Evolutionary conservation across 495 filamentous ascomycete species (phyloP), one percentile per base, ranked within the genome.

Genomic region (Pseudevernia furfuracea): DNA sequence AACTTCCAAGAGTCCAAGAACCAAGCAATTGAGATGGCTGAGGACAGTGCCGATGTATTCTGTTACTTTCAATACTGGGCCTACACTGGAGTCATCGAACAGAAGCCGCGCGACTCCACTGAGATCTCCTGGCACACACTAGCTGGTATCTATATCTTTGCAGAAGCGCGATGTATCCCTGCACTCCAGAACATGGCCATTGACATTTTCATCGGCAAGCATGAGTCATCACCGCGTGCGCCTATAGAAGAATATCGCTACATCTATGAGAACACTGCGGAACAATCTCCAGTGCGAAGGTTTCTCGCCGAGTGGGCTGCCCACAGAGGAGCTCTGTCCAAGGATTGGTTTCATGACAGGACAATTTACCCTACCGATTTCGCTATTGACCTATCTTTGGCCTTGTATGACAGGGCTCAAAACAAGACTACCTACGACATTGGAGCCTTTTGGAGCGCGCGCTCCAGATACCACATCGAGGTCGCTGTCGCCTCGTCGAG

Each of bases 61-160:
- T 38, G 48, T 8, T 32, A 58, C 11, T 69, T 69, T 58, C 59
- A 48, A 21, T 58, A 66, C 25, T 68, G 63, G 63, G 44, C 61
- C 34, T 68, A 52, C 60, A 58, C 62, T 4, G 23, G 39, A 41
- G 25, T 17, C 32, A n/a, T 59, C 11, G 36, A 15, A 3, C 36
- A 14, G 57, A 28, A 37, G 23, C 5, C 30, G 4, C 19, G 38
- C 34, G 7, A n/a, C 15, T 4, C 9, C n/a, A 23, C 17, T n/a
- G 36, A 58, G 4, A 39, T 58, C 15, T 17, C 34, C 34, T 59
- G 57, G 57, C 15, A 28, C 17, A 59, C 9, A 5, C n/a, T 59
- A 4, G 21, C 32, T 6, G 37, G 32, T 17, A 8, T 59, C 25
- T 59, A 39, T n/a, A 41, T 41, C 57, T 38, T 59, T 4, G 57